Conservation (phyloP, 768 basidiomycete species). For the Boletus rex-veris region DNA sequence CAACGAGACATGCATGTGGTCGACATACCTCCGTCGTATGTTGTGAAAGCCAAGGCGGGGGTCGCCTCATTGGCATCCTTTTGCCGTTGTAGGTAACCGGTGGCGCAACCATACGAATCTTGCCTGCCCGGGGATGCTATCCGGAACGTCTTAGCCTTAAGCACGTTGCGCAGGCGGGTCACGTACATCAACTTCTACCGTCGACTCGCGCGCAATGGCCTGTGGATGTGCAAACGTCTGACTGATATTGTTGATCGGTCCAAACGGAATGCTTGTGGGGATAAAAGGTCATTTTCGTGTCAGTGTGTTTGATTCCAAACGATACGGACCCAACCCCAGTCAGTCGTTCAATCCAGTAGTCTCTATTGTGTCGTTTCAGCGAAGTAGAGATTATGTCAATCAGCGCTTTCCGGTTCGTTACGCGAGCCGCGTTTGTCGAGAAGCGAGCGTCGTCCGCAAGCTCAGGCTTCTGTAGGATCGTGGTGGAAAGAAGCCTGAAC, state of each 20-base stretch:
- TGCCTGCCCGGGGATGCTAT: constrained; percentile 73
- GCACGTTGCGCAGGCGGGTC: constrained; percentile 31
- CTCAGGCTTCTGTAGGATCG: constrained; percentile 58
- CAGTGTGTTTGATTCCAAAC: constrained; percentile 4
- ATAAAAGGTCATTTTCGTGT: constrained; percentile 7
- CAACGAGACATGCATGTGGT: constrained; percentile 2
- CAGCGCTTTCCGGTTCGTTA: constrained; percentile 69
- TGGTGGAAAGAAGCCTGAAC: constrained; percentile 67
- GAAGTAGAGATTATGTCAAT: constrained; percentile 61
- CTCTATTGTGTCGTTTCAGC: constrained; percentile 54
- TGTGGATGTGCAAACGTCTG: constrained; percentile 90
- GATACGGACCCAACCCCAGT: constrained; percentile 72
- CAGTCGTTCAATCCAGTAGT: constrained; percentile 73
- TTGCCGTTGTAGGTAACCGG: constrained; percentile 79
- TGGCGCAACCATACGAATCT: constrained; percentile 75
- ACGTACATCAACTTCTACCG: constrained; percentile 74
- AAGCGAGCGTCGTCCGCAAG: constrained; percentile 63
- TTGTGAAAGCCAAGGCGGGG: constrained; percentile 87
- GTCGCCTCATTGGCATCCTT: constrained; percentile 66
- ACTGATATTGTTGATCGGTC: constrained; percentile 88
- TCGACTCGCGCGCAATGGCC: constrained; percentile 71
- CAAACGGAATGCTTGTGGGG: constrained; percentile 65
- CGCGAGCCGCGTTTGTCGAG: constrained; percentile 69
- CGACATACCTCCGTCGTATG: constrained; percentile 69
- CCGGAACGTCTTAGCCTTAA: constrained; percentile 5